Evolutionary conservation across 2,329 filamentous ascomycete genomes (phyloP), one percentile per base, ranked within the genome.

Genomic region (Sporothrix sp.): DNA sequence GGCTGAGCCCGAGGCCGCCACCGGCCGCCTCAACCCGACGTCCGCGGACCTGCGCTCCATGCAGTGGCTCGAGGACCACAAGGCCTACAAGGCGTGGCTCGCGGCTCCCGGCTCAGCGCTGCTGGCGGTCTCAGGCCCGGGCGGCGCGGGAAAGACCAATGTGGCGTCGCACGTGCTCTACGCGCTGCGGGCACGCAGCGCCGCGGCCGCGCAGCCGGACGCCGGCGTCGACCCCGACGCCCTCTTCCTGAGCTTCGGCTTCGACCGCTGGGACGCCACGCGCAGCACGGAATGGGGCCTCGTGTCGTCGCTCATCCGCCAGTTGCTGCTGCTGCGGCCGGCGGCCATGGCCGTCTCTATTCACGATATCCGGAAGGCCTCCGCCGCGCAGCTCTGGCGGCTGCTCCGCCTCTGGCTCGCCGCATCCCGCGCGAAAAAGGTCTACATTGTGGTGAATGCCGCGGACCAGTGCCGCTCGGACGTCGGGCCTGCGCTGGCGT

Each of bases 171-270:
- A 52, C 16, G 33, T 52, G 4, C 32, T 52, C 3, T 42, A 39
- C 16, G 39, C 46, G n/a, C 35, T 52, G n/a, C 36, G 20, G 2
- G 16, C 44, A 9, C 18, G 18, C 36, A 9, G 13, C 18, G 20
- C 4, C 20, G 18, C n/a, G n/a, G n/a, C n/a, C n/a, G n/a, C n/a
- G n/a, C n/a, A 39, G 14, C 6, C 7, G 14, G 21, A 20, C 14
- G 23, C 23, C 10, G 47, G 33, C 23, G n/a, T 5, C 13, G 32
- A 50, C 13, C 23, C 20, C 1, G 10, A 33, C 2, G 38, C 30
- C 23, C 3, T 49, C 8, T 44, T 48, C 11, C 51, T 52, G n/a
- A 52, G 51, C 33, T 52, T 52, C 32, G 28, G 45, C 16, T 52
- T 52, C 32, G 32, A 48, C 23, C 9, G 18, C 16, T 39, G 45